Conservation (phyloP, 2,329 filamentous ascomycete species). For the Monilinia fructigena region DNA sequence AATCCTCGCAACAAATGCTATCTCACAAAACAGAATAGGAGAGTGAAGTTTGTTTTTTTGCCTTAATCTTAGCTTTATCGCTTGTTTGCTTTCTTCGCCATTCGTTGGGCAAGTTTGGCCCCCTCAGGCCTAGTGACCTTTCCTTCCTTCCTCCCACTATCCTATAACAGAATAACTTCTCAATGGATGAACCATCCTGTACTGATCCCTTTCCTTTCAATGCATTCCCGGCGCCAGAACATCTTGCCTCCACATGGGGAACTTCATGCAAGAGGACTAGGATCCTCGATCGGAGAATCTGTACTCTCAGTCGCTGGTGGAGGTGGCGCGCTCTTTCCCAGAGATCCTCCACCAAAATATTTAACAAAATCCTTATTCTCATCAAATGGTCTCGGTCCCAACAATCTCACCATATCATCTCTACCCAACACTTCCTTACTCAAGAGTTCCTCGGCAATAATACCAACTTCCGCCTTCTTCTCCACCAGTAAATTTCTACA, state of each 20-base stretch:
- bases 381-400: slow-evolving; percentile 80
- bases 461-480: slow-evolving; percentile 84
- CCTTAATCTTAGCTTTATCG: slow-evolving; percentile 13
- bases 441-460: slow-evolving; percentile 90
- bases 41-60: slow-evolving; percentile 19
- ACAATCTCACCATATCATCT: slow-evolving; percentile 86
- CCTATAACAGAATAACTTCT: not conserved
- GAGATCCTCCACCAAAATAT: slow-evolving; percentile 70
- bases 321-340: slow-evolving; percentile 56
- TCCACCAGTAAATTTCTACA: slow-evolving; percentile 79
- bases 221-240: not conserved
- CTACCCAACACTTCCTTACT: slow-evolving; percentile 86
- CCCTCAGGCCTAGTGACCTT: not conserved
- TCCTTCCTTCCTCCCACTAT: not conserved
- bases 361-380: slow-evolving; percentile 86
- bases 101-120: not conserved
- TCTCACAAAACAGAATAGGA: slow-evolving; percentile 19
- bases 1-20: slow-evolving; percentile 15
- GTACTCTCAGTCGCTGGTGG: slow-evolving; percentile 49
- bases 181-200: slow-evolving; percentile 3
- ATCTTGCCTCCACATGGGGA: not conserved
- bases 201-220: not conserved
- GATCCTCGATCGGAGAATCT: slow-evolving; percentile 29
- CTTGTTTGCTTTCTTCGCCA: not conserved
- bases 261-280: slow-evolving; percentile 4